Evolutionary conservation across 2,329 filamentous ascomycete genomes (phyloP).

Genomic region (Aspergillus tamarii): DNA sequence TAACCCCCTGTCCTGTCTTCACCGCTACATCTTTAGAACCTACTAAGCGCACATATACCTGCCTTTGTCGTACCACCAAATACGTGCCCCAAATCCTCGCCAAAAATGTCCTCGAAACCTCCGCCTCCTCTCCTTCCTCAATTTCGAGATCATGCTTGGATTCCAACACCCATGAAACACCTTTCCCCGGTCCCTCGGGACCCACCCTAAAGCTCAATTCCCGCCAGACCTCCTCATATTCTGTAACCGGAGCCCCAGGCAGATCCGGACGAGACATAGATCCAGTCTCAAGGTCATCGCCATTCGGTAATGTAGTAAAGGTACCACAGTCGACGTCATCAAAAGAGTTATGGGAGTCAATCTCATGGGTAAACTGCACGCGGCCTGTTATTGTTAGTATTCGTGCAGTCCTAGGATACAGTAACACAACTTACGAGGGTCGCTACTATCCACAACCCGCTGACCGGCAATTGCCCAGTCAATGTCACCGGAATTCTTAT

Average conservation of each 20-base stretch:
- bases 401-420: neutral
- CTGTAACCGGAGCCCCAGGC: constrained; percentile 32
- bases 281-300: constrained; percentile 45
- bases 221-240: constrained; percentile 71
- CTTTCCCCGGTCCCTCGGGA: constrained; percentile 28
- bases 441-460: constrained; percentile 38
- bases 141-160: constrained; percentile 19
- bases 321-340: constrained; percentile 39
- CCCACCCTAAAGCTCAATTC: constrained; percentile 45
- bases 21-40: constrained; percentile 17
- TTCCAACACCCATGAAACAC: constrained; percentile 37
- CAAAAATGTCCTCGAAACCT: constrained; percentile 33
- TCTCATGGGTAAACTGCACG: constrained; percentile 43
- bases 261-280: constrained; percentile 43
- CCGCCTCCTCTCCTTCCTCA: constrained; percentile 19
- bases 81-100: constrained; percentile 36
- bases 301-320: constrained; percentile 43
- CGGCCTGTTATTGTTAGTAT: constrained; percentile 24
- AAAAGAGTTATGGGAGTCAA: constrained; percentile 43
- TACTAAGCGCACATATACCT: constrained; percentile 18
- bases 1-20: constrained; percentile 30
- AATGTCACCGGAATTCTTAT: constrained; percentile 37
- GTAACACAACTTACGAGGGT: constrained; percentile 35
- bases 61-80: constrained; percentile 32
- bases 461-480: constrained; percentile 51